These are phyloP conservation scores for Penicillium sp. DNA, from an alignment of 2,329 filamentous ascomycete genomes.

Conservation along the genomic window DNA sequence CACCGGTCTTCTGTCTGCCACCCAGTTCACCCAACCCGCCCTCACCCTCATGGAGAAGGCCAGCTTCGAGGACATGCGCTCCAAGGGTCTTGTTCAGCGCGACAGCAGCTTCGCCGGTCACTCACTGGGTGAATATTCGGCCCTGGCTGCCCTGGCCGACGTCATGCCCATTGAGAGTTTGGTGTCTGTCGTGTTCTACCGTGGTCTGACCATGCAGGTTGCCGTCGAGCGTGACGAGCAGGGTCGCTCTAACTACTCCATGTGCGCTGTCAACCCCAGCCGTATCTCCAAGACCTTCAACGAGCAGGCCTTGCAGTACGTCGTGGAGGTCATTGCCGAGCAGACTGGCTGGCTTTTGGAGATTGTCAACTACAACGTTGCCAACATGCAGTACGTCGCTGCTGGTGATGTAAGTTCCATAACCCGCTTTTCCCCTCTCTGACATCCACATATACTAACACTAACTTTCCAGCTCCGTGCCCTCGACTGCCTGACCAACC, in stretches of 20 bases:
- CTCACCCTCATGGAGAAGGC: slow-evolving; percentile 99
- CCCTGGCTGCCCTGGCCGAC: slow-evolving; percentile 90
- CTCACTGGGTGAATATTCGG: slow-evolving; percentile 97
- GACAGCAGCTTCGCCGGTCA: slow-evolving; percentile 98
- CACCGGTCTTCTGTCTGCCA: slow-evolving; percentile 90
- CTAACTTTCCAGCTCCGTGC: slow-evolving; percentile 54
- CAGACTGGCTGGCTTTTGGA: slow-evolving; percentile 94
- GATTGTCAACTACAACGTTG: slow-evolving; percentile 93
- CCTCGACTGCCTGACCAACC: slow-evolving; percentile 68
- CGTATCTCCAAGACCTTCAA: slow-evolving; percentile 98
- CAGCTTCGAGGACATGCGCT: slow-evolving; percentile 97
- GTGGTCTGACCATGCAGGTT: slow-evolving; percentile 98
- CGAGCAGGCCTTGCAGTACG: slow-evolving; percentile 93
- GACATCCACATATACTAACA: slow-evolving; percentile 24
- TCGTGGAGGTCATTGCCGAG: slow-evolving; percentile 92
- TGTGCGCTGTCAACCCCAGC: slow-evolving; percentile 99
- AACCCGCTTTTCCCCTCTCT: no score
- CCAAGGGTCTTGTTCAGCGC: slow-evolving; percentile 91
- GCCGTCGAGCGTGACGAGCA: slow-evolving; percentile 93
- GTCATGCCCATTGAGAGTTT: slow-evolving; percentile 99
- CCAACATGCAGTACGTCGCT: slow-evolving; percentile 70
- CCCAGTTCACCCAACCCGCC: slow-evolving; percentile 97
- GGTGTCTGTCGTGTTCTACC: slow-evolving; percentile 98
- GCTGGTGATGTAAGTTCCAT: slow-evolving; percentile 60
- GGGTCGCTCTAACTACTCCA: slow-evolving; percentile 96